These are phyloP conservation scores for Aureobasidium uvarum DNA, from an alignment of 2,329 filamentous ascomycete species.

Conservation along the genomic window DNA sequence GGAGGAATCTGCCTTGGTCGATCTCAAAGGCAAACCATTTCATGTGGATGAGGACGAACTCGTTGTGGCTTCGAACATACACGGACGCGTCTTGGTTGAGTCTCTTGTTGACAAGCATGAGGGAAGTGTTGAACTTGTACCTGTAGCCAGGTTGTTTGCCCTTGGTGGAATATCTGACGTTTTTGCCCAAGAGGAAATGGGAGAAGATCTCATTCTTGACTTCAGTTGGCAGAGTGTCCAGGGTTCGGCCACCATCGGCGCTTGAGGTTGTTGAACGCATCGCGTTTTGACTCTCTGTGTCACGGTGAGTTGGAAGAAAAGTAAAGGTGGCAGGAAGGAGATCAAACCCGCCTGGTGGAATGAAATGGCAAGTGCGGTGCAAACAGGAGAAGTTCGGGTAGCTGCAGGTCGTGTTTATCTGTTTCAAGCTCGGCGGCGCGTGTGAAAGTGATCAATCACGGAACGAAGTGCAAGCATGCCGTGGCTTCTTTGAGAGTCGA, in stretches of 20 bases:
- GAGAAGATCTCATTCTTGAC: slow-evolving; percentile 20
- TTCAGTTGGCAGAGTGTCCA: slow-evolving; percentile 4
- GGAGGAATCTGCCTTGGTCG: slow-evolving; percentile 18
- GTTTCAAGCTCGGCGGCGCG: not conserved
- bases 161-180: slow-evolving; percentile 11
- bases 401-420: slow-evolving; percentile 10
- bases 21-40: slow-evolving; percentile 17
- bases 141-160: slow-evolving; percentile 2
- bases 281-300: not conserved
- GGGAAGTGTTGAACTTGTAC: slow-evolving; percentile 11
- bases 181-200: slow-evolving; percentile 13
- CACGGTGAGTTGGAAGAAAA: not conserved
- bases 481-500: not conserved
- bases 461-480: slow-evolving; percentile 1
- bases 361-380: slow-evolving; percentile 1
- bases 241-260: slow-evolving; percentile 11
- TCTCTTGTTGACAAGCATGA: slow-evolving; percentile 20
- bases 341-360: not conserved
- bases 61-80: slow-evolving; percentile 17
- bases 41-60: slow-evolving; percentile 11
- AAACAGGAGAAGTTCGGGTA: slow-evolving; percentile 10
- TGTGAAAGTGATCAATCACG: slow-evolving; percentile 7
- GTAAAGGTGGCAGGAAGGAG: slow-evolving; percentile 1
- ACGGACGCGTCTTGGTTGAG: slow-evolving; percentile 9
- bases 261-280: slow-evolving; percentile 4